phyloP scores from a whole-genome alignment of 192 early-diverging fungal genomes.

The Rhizophagus clarus region DNA sequence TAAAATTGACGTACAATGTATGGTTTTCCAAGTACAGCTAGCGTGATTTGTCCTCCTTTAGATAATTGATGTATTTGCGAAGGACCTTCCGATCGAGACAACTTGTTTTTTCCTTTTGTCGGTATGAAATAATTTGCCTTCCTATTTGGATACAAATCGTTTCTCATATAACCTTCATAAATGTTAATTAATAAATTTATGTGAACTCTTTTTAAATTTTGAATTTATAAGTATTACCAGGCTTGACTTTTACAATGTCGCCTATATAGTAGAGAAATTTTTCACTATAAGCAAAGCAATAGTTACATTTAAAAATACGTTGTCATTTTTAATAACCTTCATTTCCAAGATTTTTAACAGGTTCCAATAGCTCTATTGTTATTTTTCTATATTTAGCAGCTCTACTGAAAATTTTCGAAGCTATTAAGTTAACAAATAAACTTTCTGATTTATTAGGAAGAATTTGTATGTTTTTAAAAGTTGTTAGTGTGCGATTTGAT shows the following conservation, averaged over 20 bases:
- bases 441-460: conserved; percentile 1
- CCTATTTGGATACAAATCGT: conserved; percentile 4
- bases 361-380: neutral
- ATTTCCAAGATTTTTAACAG: neutral
- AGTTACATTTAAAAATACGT: neutral
- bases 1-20: conserved; percentile 13
- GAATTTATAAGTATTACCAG: neutral
- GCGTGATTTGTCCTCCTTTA: conserved; percentile 3
- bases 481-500: neutral
- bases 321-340: conserved; percentile 6
- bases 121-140: conserved; percentile 6
- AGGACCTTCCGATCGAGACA: neutral
- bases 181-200: neutral
- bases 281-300: neutral
- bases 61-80: conserved; percentile 7
- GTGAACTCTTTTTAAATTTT: neutral
- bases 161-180: conserved; percentile 14
- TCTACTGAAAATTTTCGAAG: neutral
- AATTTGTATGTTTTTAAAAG: neutral
- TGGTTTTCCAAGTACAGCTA: neutral
- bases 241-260: conserved; percentile 1
- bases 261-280: neutral
- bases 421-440: neutral
- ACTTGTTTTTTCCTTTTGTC: neutral
- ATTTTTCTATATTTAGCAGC: conserved; percentile 1